These are phyloP conservation scores for Isatis tinctoria DNA, from an alignment of 345 rosid species.

Conservation along the genomic window DNA sequence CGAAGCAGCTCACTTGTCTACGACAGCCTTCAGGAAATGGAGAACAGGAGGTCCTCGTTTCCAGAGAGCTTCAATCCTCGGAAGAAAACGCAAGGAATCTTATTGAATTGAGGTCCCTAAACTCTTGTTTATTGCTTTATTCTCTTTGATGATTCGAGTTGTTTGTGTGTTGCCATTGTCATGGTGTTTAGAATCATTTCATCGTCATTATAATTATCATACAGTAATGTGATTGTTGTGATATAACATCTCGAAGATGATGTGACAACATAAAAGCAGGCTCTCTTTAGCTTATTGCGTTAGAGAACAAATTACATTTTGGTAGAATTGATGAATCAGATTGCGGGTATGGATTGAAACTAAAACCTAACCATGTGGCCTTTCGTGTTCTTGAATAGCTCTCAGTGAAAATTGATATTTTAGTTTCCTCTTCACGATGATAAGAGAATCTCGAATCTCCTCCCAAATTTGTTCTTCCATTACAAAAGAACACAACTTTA, in stretches of 20 bases:
- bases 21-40: slow-evolving; percentile 76
- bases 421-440: not conserved
- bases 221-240: not conserved
- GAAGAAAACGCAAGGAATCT: slow-evolving; percentile 81
- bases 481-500: not conserved
- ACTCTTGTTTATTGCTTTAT: not conserved
- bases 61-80: slow-evolving; percentile 80
- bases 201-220: not conserved
- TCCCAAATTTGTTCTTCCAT: not conserved
- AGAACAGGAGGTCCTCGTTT: slow-evolving; percentile 82
- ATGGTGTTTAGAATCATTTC: not conserved
- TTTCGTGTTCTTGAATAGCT: slow-evolving; percentile 16
- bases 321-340: not conserved
- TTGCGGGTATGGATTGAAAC: not conserved
- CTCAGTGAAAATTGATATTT: not conserved
- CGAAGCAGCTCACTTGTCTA: slow-evolving; percentile 75
- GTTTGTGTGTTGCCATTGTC: not conserved
- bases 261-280: not conserved
- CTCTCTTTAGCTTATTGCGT: not conserved
- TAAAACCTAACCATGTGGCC: slow-evolving; percentile 7
- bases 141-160: not conserved
- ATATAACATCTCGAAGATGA: not conserved
- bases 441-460: not conserved
- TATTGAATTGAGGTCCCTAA: slow-evolving; percentile 22
- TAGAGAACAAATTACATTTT: not conserved